Base-by-base conservation (phyloP, 129 eudicot species). In the Tanacetum coccineum region DNA sequence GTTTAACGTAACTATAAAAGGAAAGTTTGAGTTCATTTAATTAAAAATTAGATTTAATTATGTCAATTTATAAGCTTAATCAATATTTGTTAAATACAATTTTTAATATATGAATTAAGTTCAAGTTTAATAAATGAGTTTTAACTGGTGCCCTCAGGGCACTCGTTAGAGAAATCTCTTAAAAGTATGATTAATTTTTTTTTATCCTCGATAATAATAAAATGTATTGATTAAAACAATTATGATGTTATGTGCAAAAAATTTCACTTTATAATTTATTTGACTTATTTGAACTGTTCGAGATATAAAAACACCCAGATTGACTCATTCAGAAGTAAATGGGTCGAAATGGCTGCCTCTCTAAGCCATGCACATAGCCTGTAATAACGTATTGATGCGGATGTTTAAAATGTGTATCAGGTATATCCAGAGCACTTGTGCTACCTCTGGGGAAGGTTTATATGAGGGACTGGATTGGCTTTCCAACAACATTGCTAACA, bases 381-480 rank as follows among this genome's bases (percentile, higher is more conserved):
- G 42, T 9, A 7, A 9, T 18, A 30, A 8, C 4, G n/a, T 20
- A 54, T 18, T 12, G 30, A 54, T 20, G 13, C 14, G n/a, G 9
- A 15, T 64, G 9, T 12, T 14, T 63, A 19, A 9, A 61, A 20
- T 45, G 51, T 54, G 62, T 19, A 26, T n/a, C 76, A 83, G 87
- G 87, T 83, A 83, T 66, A 83, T 83, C 72, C 84, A 83, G 75
- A 83, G 87, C 77, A 83, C 82, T 3, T 83, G 87, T 64, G 87
- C 87, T 18, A 83, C 84, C 61, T 83, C 87, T 58, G 87, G 87
- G 28, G 81, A 83, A 60, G 84, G 87, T 59, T 75, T 79, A 7
- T 83, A 83, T 9, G 87, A 83, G 71, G 87, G 84, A 40, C 79
- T 83, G 42, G 81, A 83, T 80, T 83, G 87, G 87, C 84, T 83